Percentiles rank a stretch among this genome's conserved stretches.
Evolutionary conservation across 768 basidiomycete species (phyloP).

Genomic region (Tylopilus subfusipes): DNA sequence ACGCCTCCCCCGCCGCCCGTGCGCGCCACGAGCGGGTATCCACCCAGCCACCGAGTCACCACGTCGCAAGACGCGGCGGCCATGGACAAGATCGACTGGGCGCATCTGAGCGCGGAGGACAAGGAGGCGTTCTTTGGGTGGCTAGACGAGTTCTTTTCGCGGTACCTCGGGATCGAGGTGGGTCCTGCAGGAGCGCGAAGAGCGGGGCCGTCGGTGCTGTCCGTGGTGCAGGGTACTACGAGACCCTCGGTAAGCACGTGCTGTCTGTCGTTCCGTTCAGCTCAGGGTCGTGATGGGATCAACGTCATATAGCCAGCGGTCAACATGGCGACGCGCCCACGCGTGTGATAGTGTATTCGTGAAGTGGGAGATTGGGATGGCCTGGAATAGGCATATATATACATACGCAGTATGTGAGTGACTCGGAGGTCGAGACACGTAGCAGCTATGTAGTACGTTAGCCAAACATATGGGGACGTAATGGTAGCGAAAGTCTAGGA

Average conservation of each 20-base stretch:
- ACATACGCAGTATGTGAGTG: constrained; percentile 16
- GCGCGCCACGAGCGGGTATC: constrained; percentile 26
- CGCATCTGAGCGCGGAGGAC: constrained; percentile 60
- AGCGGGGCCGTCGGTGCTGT: background rate
- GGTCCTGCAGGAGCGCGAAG: constrained; percentile 4
- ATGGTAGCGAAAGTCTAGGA: constrained; percentile 14
- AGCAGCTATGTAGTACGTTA: constrained; percentile 17
- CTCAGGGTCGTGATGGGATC: background rate
- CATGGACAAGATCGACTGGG: constrained; percentile 64
- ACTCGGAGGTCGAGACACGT: constrained; percentile 1
- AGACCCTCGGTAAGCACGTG: constrained; percentile 20
- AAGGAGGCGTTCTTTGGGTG: constrained; percentile 72
- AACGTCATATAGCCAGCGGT: constrained; percentile 18
- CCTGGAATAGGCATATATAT: constrained; percentile 6
- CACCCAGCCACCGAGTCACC: constrained; percentile 7
- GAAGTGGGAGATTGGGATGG: background rate
- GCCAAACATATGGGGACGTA: constrained; percentile 8
- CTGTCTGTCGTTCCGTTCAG: background rate
- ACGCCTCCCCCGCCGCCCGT: constrained; percentile 26
- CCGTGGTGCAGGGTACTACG: background rate
- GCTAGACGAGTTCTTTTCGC: constrained; percentile 78
- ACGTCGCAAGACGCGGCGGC: constrained; percentile 2
- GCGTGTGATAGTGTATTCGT: background rate
- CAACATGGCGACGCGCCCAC: constrained; percentile 23
- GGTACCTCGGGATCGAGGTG: constrained; percentile 33